Evolutionary conservation across 352 stramenopile species (phyloP), one percentile per base, ranked within the genome.

Genomic region (Pythium coloratum): DNA sequence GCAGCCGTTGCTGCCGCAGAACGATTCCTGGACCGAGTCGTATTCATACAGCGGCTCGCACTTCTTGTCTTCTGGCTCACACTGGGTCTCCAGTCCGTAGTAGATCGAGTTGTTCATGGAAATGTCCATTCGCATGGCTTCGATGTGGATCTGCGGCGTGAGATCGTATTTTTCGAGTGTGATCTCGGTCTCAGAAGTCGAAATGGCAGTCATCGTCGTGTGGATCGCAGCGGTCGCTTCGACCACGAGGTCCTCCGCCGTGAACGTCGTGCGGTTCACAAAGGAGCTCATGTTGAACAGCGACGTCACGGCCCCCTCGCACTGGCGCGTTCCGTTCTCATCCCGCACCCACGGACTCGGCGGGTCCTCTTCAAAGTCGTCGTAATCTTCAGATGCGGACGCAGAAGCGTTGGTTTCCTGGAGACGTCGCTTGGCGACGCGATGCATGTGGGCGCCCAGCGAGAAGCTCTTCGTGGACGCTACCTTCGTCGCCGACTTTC

Each of bases 1-100:
- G 56, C 76, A 86, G 61, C 67, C 78, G 0, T 63, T 33, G 18
- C 70, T 61, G 14, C 77, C 73, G 30, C 75, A 86, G 13, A 77
- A 76, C 8, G 61, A 66, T 6, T 68, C 73, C 26, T 71, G 71
- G 2, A 81, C 24, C 18, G 69, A 67, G 38, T 64, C n/a, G 55
- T 73, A 28, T 56, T 50, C 33, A 65, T 78, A 66, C 63, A 76
- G 44, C 63, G 71, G 9, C 64, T 57, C 57, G 38, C 55, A 46
- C n/a, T 18, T 26, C 14, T 3, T 51, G 49, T 30, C 51, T 5
- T 56, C 49, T 16, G 26, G 20, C 8, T 42, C 16, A 20, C 63
- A 69, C 5, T 13, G 16, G 4, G n/a, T 1, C 0, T 53, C 26
- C 34, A 62, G 28, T 24, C 34, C 64, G 30, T 71, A 71, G 14